Evolutionary conservation across 2,329 filamentous ascomycete species (phyloP).

Genomic region (Stagonosporopsis cucurbitacearum): DNA sequence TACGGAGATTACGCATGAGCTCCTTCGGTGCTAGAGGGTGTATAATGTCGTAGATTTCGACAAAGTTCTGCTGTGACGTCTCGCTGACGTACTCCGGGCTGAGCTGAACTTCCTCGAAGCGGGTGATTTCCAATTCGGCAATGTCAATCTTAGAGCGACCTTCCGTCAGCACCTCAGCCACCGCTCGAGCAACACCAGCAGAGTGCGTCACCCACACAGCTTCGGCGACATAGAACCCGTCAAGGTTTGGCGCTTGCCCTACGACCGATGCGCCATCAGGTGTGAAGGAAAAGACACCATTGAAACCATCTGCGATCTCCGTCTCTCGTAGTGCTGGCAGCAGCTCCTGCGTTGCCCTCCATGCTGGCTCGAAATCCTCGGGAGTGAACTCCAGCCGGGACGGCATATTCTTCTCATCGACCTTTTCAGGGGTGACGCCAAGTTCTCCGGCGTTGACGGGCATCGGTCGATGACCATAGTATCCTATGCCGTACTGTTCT

Average conservation of each 20-base stretch:
- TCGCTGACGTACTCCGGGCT: slow-evolving; percentile 63
- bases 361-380: slow-evolving; percentile 67
- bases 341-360: slow-evolving; percentile 62
- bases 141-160: slow-evolving; percentile 64
- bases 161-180: slow-evolving; percentile 65
- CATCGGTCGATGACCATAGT: slow-evolving; percentile 68
- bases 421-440: slow-evolving; percentile 60
- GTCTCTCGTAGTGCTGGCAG: slow-evolving; percentile 60
- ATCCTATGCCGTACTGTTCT: slow-evolving; percentile 67
- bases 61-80: slow-evolving; percentile 67
- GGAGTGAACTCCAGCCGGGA: slow-evolving; percentile 66
- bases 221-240: slow-evolving; percentile 69
- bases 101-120: slow-evolving; percentile 68
- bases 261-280: slow-evolving; percentile 68
- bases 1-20: slow-evolving; percentile 64
- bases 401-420: slow-evolving; percentile 68
- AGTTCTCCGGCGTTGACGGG: slow-evolving; percentile 63
- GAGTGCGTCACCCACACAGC: slow-evolving; percentile 73
- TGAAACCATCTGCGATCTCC: slow-evolving; percentile 66
- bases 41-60: slow-evolving; percentile 69
- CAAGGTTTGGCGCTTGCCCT: slow-evolving; percentile 63
- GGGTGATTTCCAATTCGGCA: slow-evolving; percentile 64
- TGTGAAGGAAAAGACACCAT: slow-evolving; percentile 71
- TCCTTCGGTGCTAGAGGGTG: slow-evolving; percentile 65
- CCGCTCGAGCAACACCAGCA: slow-evolving; percentile 65